Evolutionary conservation across 2,329 filamentous ascomycete genomes (phyloP).

Genomic region (Nemania bipapillata): DNA sequence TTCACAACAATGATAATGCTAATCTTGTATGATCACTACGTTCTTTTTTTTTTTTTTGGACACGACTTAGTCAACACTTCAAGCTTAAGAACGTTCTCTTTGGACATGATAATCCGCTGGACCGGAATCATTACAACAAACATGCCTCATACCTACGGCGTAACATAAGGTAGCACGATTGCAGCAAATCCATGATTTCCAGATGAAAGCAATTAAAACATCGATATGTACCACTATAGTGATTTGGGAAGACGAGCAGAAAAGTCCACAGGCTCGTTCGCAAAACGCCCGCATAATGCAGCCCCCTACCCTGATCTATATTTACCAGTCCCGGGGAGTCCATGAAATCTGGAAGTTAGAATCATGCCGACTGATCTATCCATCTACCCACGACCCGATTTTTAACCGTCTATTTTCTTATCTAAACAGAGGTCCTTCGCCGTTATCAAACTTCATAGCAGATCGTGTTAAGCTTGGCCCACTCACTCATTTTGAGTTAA

Average conservation of each 20-base stretch:
- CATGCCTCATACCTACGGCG: constrained; percentile 1
- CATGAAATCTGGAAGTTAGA: constrained; percentile 9
- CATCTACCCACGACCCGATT: background rate
- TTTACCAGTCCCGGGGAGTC: constrained; percentile 11
- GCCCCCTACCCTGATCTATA: constrained; percentile 24
- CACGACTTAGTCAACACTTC: background rate
- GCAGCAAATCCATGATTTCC: background rate
- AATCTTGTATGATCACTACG: constrained; percentile 45
- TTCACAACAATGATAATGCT: constrained; percentile 43
- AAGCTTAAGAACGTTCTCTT: background rate
- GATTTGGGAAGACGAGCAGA: constrained; percentile 15
- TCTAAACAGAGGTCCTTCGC: background rate
- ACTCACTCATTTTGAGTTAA: constrained; percentile 58
- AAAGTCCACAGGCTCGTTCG: constrained; percentile 26
- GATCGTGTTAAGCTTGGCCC: background rate
- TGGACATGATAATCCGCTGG: background rate
- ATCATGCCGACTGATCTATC: constrained; percentile 9
- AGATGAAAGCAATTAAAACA: constrained; percentile 7
- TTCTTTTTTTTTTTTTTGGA: constrained; percentile 19
- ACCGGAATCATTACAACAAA: background rate
- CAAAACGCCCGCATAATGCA: constrained; percentile 38
- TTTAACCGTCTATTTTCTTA: constrained; percentile 14
- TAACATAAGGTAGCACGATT: background rate
- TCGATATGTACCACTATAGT: constrained; percentile 21
- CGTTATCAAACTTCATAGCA: constrained; percentile 11